A percentile compares a stretch with the other conserved stretches of the same genome.
phyloP scores from a whole-genome alignment of 306 rosid genomes.

The Amphicarpaea edgeworthii region DNA sequence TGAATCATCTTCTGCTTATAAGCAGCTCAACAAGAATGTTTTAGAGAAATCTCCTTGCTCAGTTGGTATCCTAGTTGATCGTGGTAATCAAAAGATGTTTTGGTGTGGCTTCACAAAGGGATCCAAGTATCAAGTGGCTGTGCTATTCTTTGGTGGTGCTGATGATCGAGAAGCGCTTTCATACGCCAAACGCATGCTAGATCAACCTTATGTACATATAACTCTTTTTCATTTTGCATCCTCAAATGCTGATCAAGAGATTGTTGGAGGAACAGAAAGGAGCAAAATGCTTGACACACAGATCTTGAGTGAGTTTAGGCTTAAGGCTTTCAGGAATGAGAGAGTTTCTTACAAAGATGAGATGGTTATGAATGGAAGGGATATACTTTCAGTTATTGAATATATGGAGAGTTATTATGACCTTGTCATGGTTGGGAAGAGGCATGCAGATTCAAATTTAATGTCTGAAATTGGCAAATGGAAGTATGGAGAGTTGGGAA shows the following conservation, averaged over 20 bases:
- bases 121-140: constrained; percentile 51
- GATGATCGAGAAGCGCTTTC: constrained; percentile 79
- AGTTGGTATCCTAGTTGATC: constrained; percentile 73
- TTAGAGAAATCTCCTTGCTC: constrained; percentile 88
- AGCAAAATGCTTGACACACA: constrained; percentile 67
- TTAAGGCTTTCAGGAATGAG: constrained; percentile 58
- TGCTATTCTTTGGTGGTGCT: constrained; percentile 74
- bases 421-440: constrained; percentile 70
- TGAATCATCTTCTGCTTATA: constrained; percentile 49
- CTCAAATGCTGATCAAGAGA: constrained; percentile 43
- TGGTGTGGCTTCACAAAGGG: constrained; percentile 36
- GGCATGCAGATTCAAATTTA: constrained; percentile 60
- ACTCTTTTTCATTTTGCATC: constrained; percentile 60
- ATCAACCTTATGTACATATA: constrained; percentile 52
- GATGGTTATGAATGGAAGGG: constrained; percentile 41
- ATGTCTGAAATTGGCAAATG: constrained; percentile 57
- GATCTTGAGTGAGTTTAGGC: constrained; percentile 60
- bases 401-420: constrained; percentile 54
- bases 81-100: constrained; percentile 51
- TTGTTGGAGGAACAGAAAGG: constrained; percentile 59
- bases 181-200: constrained; percentile 62
- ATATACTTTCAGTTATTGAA: constrained; percentile 50
- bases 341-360: constrained; percentile 59
- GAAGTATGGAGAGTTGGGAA: constrained; percentile 65
- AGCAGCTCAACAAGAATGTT: constrained; percentile 63